Evolutionary conservation across 2,329 filamentous ascomycete species (phyloP).

Genomic region (Penicillium hesseltinei): DNA sequence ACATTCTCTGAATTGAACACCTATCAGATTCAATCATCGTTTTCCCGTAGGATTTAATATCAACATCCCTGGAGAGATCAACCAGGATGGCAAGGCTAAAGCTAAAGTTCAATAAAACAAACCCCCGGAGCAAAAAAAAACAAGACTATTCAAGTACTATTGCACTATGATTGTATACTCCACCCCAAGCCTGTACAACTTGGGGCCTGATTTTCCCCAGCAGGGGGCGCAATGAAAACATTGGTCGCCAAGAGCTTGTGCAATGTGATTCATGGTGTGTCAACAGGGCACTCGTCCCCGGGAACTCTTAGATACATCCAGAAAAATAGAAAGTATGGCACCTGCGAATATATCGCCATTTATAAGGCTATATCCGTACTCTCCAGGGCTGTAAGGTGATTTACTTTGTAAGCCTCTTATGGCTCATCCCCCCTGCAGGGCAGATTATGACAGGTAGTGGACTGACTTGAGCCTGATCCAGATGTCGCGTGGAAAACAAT

Average conservation of each 20-base stretch:
- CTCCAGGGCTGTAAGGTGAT: neutral
- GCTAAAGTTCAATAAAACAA: neutral
- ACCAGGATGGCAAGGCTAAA: neutral
- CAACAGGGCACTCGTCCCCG: neutral
- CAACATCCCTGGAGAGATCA: neutral
- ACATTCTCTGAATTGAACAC: neutral
- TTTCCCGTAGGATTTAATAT: neutral
- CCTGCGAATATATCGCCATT: neutral
- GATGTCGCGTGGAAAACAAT: neutral
- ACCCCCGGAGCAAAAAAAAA: neutral
- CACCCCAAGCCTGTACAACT: neutral
- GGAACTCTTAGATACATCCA: neutral
- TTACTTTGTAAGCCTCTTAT: conserved; percentile 4
- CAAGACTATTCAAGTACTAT: neutral
- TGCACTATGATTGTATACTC: neutral
- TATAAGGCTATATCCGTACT: neutral
- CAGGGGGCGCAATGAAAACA: conserved; percentile 3
- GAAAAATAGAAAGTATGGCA: neutral
- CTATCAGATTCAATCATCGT: neutral
- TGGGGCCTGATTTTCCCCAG: neutral
- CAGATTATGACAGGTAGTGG: neutral
- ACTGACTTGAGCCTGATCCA: neutral
- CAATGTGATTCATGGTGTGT: conserved; percentile 8
- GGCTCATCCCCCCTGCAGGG: neutral
- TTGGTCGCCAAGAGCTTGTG: conserved; percentile 4